Conservation (phyloP, 1,139 yeast species). For the Candida albicans region DNA sequence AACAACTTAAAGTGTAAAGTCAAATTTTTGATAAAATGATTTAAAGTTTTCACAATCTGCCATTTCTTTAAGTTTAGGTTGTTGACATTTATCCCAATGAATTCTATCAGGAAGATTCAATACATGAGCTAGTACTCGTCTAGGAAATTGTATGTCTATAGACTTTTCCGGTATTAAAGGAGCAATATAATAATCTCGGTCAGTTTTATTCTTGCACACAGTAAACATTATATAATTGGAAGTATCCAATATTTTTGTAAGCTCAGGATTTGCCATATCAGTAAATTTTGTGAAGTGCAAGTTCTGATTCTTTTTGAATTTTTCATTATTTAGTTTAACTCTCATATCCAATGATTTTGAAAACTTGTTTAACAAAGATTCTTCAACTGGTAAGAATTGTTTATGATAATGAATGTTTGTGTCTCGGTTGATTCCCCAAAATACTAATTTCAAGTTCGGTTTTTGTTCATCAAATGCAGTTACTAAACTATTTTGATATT, state of each 20-base stretch:
- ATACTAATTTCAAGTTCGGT: conserved; percentile 46
- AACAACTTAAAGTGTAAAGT: conserved; percentile 28
- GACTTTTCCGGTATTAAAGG: conserved; percentile 25
- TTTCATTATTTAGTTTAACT: conserved; percentile 49
- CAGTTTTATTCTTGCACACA: conserved; percentile 19
- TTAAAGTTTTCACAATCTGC: conserved; percentile 64
- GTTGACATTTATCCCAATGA: conserved; percentile 74
- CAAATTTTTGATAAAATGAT: conserved; percentile 44
- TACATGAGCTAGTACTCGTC: conserved; percentile 67
- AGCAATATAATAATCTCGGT: conserved; percentile 22
- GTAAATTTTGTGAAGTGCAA: conserved; percentile 39
- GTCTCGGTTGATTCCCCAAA: conserved; percentile 60
- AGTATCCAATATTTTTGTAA: conserved; percentile 28
- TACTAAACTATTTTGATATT: conserved; percentile 46
- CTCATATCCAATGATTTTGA: conserved; percentile 37
- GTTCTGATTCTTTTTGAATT: conserved; percentile 41
- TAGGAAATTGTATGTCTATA: conserved; percentile 75
- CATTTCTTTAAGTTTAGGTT: conserved; percentile 55
- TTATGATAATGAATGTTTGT: conserved; percentile 64
- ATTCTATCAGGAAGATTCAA: conserved; percentile 60
- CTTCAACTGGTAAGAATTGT: conserved; percentile 62
- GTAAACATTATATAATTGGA: conserved; percentile 45
- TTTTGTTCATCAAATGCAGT: conserved; percentile 40
- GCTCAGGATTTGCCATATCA: conserved; percentile 22
- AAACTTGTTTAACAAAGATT: conserved; percentile 38